A percentile compares a stretch with the other conserved stretches of the same genome.
phyloP scores from a whole-genome alignment of 2,329 filamentous ascomycete species.

The Geosmithia flava region DNA sequence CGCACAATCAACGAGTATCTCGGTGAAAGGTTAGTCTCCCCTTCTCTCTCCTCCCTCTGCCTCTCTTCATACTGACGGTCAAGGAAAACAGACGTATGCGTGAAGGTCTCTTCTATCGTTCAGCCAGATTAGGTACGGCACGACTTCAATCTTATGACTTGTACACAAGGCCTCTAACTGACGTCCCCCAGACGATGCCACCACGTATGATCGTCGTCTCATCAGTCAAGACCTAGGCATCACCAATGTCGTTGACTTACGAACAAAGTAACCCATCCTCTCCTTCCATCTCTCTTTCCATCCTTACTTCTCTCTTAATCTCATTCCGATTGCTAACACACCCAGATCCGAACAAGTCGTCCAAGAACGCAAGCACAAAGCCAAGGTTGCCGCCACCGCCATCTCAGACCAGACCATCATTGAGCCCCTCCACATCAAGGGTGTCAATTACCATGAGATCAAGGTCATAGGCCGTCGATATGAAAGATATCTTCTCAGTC shows the following conservation, averaged over 20 bases:
- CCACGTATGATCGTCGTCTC: slow-evolving; percentile 45
- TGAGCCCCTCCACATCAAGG: slow-evolving; percentile 48
- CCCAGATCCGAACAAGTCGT: slow-evolving; percentile 59
- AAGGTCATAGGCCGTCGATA: slow-evolving; percentile 64
- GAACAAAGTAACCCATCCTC: slow-evolving; percentile 48
- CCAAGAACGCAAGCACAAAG: slow-evolving; percentile 48
- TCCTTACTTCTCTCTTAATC: too few relatives aligned
- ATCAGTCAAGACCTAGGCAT: slow-evolving; percentile 51
- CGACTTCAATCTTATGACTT: too few relatives aligned
- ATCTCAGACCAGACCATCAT: slow-evolving; percentile 31
- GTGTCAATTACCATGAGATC: slow-evolving; percentile 52
- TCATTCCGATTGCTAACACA: background rate
- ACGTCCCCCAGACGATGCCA: slow-evolving; percentile 50
- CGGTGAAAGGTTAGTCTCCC: slow-evolving; percentile 11
- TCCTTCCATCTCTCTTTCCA: too few relatives aligned
- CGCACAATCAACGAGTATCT: slow-evolving; percentile 49
- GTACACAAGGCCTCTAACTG: background rate
- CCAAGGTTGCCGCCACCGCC: slow-evolving; percentile 28
- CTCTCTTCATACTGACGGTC: background rate
- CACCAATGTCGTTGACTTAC: slow-evolving; percentile 64
- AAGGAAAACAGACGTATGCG: slow-evolving; percentile 28
- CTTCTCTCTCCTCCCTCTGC: slow-evolving; percentile 1
- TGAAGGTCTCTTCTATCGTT: slow-evolving; percentile 55
- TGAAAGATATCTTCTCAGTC: slow-evolving; percentile 53
- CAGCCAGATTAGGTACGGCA: slow-evolving; percentile 46